A percentile compares a stretch with the other conserved stretches of the same genome.
phyloP scores from a whole-genome alignment of 306 rosid species.

The Quercus glauca region DNA sequence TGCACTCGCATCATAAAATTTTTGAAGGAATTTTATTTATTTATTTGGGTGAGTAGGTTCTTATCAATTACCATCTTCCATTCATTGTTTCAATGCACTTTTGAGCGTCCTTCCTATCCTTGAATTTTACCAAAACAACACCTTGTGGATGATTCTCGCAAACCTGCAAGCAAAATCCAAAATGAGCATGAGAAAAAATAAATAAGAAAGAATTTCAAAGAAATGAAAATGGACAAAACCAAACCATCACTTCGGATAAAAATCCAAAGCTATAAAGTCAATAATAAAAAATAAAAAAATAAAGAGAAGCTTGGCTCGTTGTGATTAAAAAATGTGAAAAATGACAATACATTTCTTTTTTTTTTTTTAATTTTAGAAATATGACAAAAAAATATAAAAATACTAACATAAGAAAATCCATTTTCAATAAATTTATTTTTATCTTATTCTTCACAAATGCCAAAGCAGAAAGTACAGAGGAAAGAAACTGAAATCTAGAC shows the following conservation, averaged over 20 bases:
- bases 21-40: not conserved
- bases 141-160: conserved; percentile 99
- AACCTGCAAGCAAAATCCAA: conserved; percentile 46
- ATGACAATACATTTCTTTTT: not conserved
- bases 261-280: not conserved
- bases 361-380: not conserved
- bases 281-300: not conserved
- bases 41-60: not conserved
- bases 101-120: conserved; percentile 91
- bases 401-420: not conserved
- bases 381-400: not conserved
- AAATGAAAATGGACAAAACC: not conserved
- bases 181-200: not conserved
- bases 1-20: not conserved
- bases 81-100: conserved; percentile 88
- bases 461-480: not conserved
- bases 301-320: not conserved
- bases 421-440: not conserved
- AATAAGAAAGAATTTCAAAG: conserved; percentile 1
- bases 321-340: not conserved
- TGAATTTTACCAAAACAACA: conserved; percentile 83
- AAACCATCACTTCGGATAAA: not conserved
- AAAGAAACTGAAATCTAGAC: not conserved
- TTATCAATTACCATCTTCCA: conserved; percentile 84
- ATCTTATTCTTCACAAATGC: not conserved